Conservation (phyloP, 2,329 filamentous ascomycete genomes). For the Trichoderma gracile region DNA sequence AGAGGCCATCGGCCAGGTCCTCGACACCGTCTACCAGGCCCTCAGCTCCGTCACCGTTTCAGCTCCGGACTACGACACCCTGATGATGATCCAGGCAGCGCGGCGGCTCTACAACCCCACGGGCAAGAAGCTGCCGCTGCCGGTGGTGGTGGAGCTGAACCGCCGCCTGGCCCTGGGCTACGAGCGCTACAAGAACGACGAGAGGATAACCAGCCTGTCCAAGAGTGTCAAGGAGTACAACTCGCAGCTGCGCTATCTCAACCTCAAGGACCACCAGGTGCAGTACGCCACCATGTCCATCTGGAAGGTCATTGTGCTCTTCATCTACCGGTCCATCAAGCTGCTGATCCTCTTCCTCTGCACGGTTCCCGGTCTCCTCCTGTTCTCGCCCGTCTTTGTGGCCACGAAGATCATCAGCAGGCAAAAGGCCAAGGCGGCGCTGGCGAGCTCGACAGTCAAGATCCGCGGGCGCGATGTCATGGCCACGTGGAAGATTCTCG, state of each 20-base stretch:
- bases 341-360: slow-evolving; percentile 73
- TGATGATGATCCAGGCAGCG: slow-evolving; percentile 95
- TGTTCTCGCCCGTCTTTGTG: slow-evolving; percentile 88
- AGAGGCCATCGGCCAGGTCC: slow-evolving; percentile 80
- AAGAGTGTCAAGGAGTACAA: slow-evolving; percentile 83
- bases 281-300: slow-evolving; percentile 85
- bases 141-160: slow-evolving; percentile 92
- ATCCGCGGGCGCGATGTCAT: slow-evolving; percentile 86
- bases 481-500: slow-evolving; percentile 90
- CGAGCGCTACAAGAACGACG: slow-evolving; percentile 87
- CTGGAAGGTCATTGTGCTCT: slow-evolving; percentile 69
- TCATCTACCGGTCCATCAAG: slow-evolving; percentile 80
- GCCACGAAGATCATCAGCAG: slow-evolving; percentile 79
- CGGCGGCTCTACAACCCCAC: slow-evolving; percentile 91
- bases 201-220: slow-evolving; percentile 74
- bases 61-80: slow-evolving; percentile 89
- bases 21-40: slow-evolving; percentile 84
- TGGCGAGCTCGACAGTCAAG: slow-evolving; percentile 85
- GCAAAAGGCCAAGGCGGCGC: slow-evolving; percentile 77
- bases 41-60: slow-evolving; percentile 88
- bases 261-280: slow-evolving; percentile 91
- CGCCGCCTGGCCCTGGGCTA: slow-evolving; percentile 88
- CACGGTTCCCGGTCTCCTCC: slow-evolving; percentile 79
- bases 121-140: slow-evolving; percentile 87
- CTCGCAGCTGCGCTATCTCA: slow-evolving; percentile 78